Percentiles rank a stretch among this genome's conserved stretches.
Evolutionary conservation across 139 green algal species (phyloP).

Genomic region (Tetratostichococcus sp.): DNA sequence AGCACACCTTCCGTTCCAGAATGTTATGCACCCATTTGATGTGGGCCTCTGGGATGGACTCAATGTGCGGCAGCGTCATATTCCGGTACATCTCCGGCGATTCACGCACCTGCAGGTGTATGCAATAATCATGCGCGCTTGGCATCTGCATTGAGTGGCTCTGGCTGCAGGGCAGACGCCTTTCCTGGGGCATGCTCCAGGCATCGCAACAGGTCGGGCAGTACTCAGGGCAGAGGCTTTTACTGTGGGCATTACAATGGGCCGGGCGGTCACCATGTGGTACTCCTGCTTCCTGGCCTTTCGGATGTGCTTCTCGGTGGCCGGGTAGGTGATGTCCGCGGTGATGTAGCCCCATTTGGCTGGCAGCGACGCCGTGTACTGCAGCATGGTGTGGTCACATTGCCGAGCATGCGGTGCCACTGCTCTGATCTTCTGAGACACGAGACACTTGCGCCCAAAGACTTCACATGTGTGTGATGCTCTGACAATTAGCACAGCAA

Average conservation of each 20-base stretch:
- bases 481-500: too few relatives aligned
- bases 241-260: too few relatives aligned
- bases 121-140: neutral
- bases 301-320: slow-evolving; percentile 47
- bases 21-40: slow-evolving; percentile 62
- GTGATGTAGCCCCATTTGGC: slow-evolving; percentile 17
- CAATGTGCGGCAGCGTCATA: slow-evolving; percentile 39
- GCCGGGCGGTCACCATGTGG: slow-evolving; percentile 22
- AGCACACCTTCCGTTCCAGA: slow-evolving; percentile 42
- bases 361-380: slow-evolving; percentile 22
- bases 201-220: too few relatives aligned
- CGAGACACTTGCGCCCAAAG: too few relatives aligned
- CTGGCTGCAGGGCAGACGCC: too few relatives aligned
- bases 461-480: too few relatives aligned
- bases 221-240: too few relatives aligned
- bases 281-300: slow-evolving; percentile 35
- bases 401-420: too few relatives aligned
- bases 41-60: slow-evolving; percentile 17
- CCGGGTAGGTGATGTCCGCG: slow-evolving; percentile 42
- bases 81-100: slow-evolving; percentile 34
- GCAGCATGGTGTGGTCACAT: neutral
- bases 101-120: slow-evolving; percentile 31
- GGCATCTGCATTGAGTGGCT: too few relatives aligned
- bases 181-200: too few relatives aligned
- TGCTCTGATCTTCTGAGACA: too few relatives aligned